Evolutionary conservation across 116 monocot genomes (phyloP).

Genomic region (Zostera marina): DNA sequence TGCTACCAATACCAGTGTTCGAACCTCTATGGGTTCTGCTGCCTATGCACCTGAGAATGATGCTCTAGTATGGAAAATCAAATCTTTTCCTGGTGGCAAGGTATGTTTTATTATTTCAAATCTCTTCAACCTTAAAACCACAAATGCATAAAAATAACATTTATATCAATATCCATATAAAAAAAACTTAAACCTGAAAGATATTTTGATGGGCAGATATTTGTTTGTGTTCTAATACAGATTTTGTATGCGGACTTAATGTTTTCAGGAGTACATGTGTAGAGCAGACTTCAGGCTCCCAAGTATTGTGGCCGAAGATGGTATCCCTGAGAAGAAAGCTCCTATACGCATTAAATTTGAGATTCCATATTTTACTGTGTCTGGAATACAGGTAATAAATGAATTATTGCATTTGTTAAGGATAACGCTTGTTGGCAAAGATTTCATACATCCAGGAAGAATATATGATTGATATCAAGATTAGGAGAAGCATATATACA

Average conservation of each 20-base stretch:
- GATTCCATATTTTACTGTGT: slow-evolving; percentile 95
- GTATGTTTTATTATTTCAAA: slow-evolving; percentile 10
- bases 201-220: too few species aligned
- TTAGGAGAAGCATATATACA: too few species aligned
- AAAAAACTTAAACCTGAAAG: too few species aligned
- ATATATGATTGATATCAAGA: too few species aligned
- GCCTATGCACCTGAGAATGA: slow-evolving; percentile 91
- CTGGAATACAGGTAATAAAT: slow-evolving; percentile 71
- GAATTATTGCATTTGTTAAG: too few species aligned
- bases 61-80: slow-evolving; percentile 95
- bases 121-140: neutral
- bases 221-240: neutral
- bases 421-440: too few species aligned
- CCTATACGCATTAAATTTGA: slow-evolving; percentile 93
- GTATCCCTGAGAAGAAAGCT: slow-evolving; percentile 72
- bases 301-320: slow-evolving; percentile 79
- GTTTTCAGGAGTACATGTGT: slow-evolving; percentile 70
- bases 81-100: slow-evolving; percentile 95
- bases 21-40: slow-evolving; percentile 95
- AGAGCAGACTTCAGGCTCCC: slow-evolving; percentile 94
- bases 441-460: too few species aligned
- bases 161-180: too few species aligned
- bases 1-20: slow-evolving; percentile 73
- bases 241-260: neutral
- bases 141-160: too few species aligned